Percentiles rank a stretch among this genome's conserved stretches.
Evolutionary conservation across 805 yeast genomes (phyloP).

Genomic region (Ascoidea tarda): DNA sequence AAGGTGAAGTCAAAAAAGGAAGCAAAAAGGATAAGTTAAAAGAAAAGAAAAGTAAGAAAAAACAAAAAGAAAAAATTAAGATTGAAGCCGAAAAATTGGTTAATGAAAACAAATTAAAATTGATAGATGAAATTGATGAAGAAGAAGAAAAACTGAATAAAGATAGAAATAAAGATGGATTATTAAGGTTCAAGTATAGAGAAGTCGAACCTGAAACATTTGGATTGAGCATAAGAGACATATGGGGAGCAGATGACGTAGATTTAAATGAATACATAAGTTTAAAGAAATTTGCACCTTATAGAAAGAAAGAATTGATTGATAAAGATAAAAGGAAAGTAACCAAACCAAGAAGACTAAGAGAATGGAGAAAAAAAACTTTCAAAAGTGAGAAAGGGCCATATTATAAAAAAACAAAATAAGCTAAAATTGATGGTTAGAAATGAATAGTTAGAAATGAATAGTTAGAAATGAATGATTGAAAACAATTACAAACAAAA

Average conservation of each 20-base stretch:
- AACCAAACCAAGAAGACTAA: slow-evolving; percentile 66
- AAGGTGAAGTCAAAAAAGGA: slow-evolving; percentile 19
- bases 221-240: slow-evolving; percentile 78
- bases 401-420: no score
- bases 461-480: no score
- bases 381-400: slow-evolving; percentile 50
- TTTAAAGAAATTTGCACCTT: slow-evolving; percentile 87
- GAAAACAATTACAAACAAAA: no score
- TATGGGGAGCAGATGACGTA: slow-evolving; percentile 77
- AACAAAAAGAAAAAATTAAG: slow-evolving; percentile 44
- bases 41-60: slow-evolving; percentile 43
- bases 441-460: no score
- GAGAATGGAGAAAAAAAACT: slow-evolving; percentile 81
- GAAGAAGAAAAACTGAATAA: slow-evolving; percentile 30
- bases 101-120: slow-evolving; percentile 51
- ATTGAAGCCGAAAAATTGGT: slow-evolving; percentile 66
- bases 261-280: slow-evolving; percentile 78
- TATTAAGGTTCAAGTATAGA: slow-evolving; percentile 62
- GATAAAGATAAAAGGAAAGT: slow-evolving; percentile 72
- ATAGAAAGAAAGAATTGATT: slow-evolving; percentile 59
- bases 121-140: slow-evolving; percentile 56
- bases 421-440: no score
- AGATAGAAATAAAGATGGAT: slow-evolving; percentile 25
- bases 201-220: slow-evolving; percentile 92
- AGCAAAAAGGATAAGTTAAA: slow-evolving; percentile 41